Evolutionary conservation across 1,139 yeast species (phyloP).

Genomic region (Pichia sp.): DNA sequence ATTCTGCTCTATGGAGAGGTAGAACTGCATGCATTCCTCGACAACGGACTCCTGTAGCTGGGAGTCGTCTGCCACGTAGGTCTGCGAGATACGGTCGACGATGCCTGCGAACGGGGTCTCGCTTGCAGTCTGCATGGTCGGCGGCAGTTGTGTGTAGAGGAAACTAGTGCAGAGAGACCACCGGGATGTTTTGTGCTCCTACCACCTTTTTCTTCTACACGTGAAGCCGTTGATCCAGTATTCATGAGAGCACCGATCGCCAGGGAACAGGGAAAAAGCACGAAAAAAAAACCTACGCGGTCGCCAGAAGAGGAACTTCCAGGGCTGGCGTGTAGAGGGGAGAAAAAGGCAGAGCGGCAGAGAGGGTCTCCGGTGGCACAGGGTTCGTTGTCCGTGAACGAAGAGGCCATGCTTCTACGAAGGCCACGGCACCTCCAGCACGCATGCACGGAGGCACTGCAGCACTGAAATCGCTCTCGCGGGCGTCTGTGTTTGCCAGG

Average conservation of each 20-base stretch:
- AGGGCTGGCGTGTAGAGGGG: no score
- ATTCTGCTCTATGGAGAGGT: constrained; percentile 5
- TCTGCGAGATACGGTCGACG: constrained; percentile 11
- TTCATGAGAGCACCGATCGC: background rate
- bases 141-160: background rate
- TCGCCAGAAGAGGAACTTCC: no score
- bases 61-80: constrained; percentile 16
- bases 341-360: no score
- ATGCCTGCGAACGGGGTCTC: constrained; percentile 1
- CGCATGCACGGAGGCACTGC: background rate
- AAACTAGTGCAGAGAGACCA: background rate
- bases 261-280: no score
- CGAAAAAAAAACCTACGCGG: no score
- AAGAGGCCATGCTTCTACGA: no score
- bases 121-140: background rate
- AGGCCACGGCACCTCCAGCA: no score
- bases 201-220: background rate
- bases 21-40: constrained; percentile 18
- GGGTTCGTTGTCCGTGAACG: no score
- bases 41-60: constrained; percentile 16
- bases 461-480: background rate
- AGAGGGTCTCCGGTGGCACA: no score
- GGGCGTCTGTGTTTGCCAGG: background rate
- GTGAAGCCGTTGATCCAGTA: background rate
- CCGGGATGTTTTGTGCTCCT: no score